Base-by-base conservation (phyloP, 129 eudicot genomes). In the Flaveria linearis region DNA sequence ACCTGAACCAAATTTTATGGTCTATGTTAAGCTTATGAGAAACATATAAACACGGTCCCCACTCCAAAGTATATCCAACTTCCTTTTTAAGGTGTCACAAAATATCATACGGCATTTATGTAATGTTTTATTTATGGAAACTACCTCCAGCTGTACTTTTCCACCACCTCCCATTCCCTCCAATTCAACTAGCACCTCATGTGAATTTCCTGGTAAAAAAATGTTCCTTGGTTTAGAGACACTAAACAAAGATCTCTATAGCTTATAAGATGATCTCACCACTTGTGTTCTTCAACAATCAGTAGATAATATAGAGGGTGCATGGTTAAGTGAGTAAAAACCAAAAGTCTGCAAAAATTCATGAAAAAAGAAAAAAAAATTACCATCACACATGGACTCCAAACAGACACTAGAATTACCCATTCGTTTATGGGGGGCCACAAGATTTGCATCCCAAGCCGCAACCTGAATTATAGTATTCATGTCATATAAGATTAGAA, bases 161-260 rank as follows among this genome's bases (percentile, higher is more conserved):
- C 99, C 99, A 83, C 99, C 99, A 82, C 97, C 97, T 86, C 99
- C 98, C 93, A 94, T 94, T 25, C 99, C 99, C 84, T 94, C 99
- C 89, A 94, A 83, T 77, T 89, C 96, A 76, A 94, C 86, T 81
- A 89, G 72, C 91, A 91, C 84, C 66, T 89, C 97, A 76, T 94
- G 99, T 69, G 58, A 68, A 67, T 84, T 83, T 76, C 99, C 99
- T 94, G 76, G 42, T 55, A 76, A 85, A 67, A 30, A 71, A 10
- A 17, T 3, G 36, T 60, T 64, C 13, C 22, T 47, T 73, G 36
- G 30, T 82, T 55, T 69, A 15, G 66, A 60, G 45, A 23, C 71
- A 23, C 55, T 43, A 47, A 60, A 60, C 12, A 15, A 33, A 55
- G 66, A 43, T 64, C 49, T 51, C 0, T 69, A 42, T 53, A 76